These are phyloP conservation scores for Blastobotrys chiropterorum DNA, from an alignment of 805 yeast species.

Conservation along the genomic window DNA sequence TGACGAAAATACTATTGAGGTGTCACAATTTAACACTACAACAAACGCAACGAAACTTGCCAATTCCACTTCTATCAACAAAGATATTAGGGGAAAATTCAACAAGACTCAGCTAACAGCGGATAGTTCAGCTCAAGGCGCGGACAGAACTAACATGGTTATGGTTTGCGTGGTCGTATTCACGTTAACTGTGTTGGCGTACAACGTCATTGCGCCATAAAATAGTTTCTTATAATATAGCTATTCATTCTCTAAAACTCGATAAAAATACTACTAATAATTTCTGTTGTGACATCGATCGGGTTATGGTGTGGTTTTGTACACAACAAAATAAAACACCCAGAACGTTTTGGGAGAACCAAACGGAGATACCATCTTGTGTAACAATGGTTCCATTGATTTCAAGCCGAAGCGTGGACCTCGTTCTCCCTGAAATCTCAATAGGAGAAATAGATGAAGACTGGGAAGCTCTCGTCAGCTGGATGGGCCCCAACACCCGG, in stretches of 20 bases:
- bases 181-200: neutral
- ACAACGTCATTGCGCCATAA: neutral
- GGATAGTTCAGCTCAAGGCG: neutral
- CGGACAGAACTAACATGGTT: neutral
- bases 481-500: conserved; percentile 2
- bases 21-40: neutral
- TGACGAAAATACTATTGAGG: neutral
- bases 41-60: neutral
- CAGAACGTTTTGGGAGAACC: neutral
- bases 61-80: neutral
- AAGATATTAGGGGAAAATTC: neutral
- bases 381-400: neutral
- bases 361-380: too few species aligned
- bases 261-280: neutral
- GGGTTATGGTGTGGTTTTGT: neutral
- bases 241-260: neutral
- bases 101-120: neutral
- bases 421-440: neutral
- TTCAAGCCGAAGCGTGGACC: neutral
- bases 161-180: neutral
- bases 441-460: neutral
- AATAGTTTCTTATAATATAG: neutral
- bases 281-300: neutral
- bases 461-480: neutral
- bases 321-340: neutral